Evolutionary conservation across 2,329 filamentous ascomycete species (phyloP).

Genomic region (Sarocladium brachiariae): DNA sequence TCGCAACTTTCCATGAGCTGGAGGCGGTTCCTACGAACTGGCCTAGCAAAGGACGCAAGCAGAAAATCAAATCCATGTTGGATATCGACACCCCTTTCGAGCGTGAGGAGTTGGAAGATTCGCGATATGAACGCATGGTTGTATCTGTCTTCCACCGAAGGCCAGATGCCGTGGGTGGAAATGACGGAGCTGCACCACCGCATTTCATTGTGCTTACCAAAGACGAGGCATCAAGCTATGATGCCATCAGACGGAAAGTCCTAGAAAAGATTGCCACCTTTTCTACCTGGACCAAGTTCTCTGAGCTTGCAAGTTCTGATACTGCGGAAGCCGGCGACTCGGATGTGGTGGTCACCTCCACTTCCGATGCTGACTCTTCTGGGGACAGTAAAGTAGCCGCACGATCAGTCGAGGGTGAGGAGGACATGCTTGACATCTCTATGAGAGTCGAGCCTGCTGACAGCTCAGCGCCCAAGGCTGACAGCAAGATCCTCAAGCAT

Average conservation of each 20-base stretch:
- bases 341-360: conserved; percentile 61
- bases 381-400: conserved; percentile 66
- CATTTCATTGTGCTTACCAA: conserved; percentile 70
- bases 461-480: conserved; percentile 14
- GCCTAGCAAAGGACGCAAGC: conserved; percentile 43
- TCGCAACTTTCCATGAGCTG: conserved; percentile 68
- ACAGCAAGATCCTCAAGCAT: conserved; percentile 28
- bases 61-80: conserved; percentile 45
- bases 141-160: conserved; percentile 64
- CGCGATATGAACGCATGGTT: conserved; percentile 58
- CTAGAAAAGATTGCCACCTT: conserved; percentile 68
- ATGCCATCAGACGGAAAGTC: conserved; percentile 72
- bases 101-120: conserved; percentile 51
- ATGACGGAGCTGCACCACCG: conserved; percentile 36
- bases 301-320: conserved; percentile 37
- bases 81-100: conserved; percentile 34
- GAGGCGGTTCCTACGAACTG: conserved; percentile 75
- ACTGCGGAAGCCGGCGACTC: conserved; percentile 53
- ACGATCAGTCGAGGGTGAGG: conserved; percentile 78
- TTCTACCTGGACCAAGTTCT: conserved; percentile 63
- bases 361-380: conserved; percentile 58
- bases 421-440: conserved; percentile 83
- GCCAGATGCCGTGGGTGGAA: conserved; percentile 23
- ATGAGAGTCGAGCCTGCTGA: conserved; percentile 59
- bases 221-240: conserved; percentile 60